Percentiles rank a stretch among this genome's conserved stretches.
These are phyloP conservation scores for Erysimum cheiri DNA, from an alignment of 441 rosid genomes.

Conservation along the genomic window DNA sequence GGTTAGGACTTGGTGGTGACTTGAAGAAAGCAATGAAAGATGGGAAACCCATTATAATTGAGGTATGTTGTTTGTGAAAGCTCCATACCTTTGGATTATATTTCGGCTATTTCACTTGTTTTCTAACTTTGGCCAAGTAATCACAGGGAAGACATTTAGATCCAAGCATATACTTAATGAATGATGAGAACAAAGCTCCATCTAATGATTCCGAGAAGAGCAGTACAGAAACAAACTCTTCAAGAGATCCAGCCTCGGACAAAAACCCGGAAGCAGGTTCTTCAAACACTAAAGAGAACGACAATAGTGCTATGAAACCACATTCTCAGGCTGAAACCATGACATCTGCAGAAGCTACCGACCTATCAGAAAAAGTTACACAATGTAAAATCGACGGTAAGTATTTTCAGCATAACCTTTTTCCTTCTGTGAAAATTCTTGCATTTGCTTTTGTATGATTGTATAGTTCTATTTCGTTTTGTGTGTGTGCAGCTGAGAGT, in stretches of 20 bases:
- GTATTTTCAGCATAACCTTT: neutral
- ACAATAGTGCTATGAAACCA: constrained; percentile 34
- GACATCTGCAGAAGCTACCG: constrained; percentile 48
- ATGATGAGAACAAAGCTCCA: constrained; percentile 76
- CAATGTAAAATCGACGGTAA: constrained; percentile 51
- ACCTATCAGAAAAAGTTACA: constrained; percentile 49
- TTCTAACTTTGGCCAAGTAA: constrained; percentile 31
- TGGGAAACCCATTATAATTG: constrained; percentile 97
- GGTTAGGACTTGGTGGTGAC: constrained; percentile 94
- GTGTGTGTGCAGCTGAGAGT: constrained; percentile 53
- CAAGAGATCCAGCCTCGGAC: constrained; percentile 43
- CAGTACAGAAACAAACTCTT: constrained; percentile 43
- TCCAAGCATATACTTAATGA: constrained; percentile 97
- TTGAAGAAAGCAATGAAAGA: constrained; percentile 99
- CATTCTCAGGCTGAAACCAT: constrained; percentile 49
- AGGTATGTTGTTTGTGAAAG: constrained; percentile 53
- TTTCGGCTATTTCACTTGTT: neutral
- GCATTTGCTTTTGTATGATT: constrained; percentile 22
- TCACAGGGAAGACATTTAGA: constrained; percentile 95
- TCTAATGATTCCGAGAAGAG: constrained; percentile 51
- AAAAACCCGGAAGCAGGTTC: constrained; percentile 43
- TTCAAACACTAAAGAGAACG: constrained; percentile 47
- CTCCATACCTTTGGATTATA: neutral
- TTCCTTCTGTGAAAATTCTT: neutral
- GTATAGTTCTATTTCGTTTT: constrained; percentile 8